Conservation (phyloP, 495 filamentous ascomycete genomes). For the Friedmanniomyces simplex region DNA sequence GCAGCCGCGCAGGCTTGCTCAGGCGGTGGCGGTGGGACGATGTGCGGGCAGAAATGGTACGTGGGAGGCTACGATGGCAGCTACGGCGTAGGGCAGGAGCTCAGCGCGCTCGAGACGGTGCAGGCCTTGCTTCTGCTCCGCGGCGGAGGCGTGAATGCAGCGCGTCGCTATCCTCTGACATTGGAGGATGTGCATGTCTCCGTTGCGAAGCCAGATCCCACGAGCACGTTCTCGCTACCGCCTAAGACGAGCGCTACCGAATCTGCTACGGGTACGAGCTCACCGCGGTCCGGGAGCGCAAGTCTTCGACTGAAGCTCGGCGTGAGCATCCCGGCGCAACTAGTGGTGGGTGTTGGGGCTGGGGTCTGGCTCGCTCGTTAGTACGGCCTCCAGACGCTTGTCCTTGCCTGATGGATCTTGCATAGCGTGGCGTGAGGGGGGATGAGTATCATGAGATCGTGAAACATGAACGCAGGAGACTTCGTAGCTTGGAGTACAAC, state of each 20-base stretch:
- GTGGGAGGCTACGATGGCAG: constrained; percentile 31
- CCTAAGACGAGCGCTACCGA: background rate
- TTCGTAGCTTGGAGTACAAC: no score
- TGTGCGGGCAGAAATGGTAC: constrained; percentile 31
- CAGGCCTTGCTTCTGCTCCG: constrained; percentile 36
- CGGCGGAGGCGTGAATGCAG: background rate
- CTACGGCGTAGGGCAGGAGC: constrained; percentile 52
- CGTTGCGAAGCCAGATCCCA: background rate
- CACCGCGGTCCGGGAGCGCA: background rate
- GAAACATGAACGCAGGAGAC: no score
- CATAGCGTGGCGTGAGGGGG: no score
- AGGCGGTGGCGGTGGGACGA: constrained; percentile 33
- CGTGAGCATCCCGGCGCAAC: background rate
- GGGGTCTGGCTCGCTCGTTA: background rate
- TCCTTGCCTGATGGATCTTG: no score
- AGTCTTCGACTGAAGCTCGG: background rate
- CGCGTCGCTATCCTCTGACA: background rate
- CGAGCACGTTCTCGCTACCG: constrained; percentile 3
- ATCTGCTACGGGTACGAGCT: background rate
- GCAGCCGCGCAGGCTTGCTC: constrained; percentile 36
- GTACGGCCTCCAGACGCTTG: no score
- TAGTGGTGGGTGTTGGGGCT: background rate
- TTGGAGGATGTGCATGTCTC: background rate
- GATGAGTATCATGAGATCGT: no score
- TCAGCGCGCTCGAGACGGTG: constrained; percentile 59